Evolutionary conservation across 306 rosid genomes (phyloP).

Genomic region (Cyclanthera cordifolia): DNA sequence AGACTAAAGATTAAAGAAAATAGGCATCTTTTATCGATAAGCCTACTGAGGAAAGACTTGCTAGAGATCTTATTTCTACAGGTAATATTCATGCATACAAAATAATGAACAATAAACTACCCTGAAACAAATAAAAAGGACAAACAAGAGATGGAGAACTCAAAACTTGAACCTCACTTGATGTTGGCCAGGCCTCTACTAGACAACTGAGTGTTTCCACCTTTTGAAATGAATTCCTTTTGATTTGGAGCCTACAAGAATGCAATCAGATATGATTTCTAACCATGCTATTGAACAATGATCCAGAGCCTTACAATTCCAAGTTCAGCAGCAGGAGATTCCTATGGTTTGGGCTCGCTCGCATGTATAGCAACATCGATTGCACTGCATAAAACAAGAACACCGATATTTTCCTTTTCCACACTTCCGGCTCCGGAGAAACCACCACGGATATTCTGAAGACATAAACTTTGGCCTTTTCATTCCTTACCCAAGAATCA

Average conservation of each 20-base stretch:
- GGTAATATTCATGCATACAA: background rate
- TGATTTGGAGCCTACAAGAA: background rate
- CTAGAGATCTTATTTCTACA: background rate
- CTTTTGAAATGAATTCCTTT: background rate
- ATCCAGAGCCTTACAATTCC: background rate
- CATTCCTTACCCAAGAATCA: background rate
- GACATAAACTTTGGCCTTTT: background rate
- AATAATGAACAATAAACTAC: background rate
- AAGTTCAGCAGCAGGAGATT: constrained; percentile 2
- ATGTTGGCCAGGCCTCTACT: background rate
- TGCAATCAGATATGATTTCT: background rate
- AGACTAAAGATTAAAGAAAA: background rate
- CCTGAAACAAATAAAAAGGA: background rate
- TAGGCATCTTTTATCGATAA: background rate
- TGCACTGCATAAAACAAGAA: background rate
- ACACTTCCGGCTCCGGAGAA: background rate
- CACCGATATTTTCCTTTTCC: background rate
- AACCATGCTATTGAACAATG: background rate
- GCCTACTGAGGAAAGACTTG: background rate
- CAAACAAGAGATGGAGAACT: background rate
- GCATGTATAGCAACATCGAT: background rate
- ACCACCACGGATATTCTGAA: background rate
- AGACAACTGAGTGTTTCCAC: background rate
- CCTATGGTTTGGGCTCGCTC: background rate
- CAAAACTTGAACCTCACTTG: background rate